These are phyloP conservation scores for Candida tammaniensis DNA, from an alignment of 805 yeast genomes.

Conservation along the genomic window DNA sequence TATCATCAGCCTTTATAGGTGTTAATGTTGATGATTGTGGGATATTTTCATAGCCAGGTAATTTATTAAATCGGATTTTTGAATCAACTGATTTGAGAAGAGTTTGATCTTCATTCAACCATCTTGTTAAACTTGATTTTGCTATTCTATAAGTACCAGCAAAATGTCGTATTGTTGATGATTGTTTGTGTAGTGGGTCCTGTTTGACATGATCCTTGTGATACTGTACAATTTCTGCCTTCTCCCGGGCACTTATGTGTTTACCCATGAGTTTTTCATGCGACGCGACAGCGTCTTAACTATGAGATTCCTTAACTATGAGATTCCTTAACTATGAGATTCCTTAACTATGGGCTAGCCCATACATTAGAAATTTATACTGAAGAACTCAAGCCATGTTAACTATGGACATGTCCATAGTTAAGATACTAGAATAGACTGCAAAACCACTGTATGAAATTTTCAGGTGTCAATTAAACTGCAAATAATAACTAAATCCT, in stretches of 20 bases:
- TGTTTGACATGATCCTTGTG: conserved; percentile 16
- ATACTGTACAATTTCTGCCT: conserved; percentile 17
- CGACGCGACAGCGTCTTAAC: too few species aligned
- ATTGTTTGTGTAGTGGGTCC: conserved; percentile 19
- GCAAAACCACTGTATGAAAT: too few species aligned
- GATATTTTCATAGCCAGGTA: not conserved
- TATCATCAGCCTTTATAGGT: not conserved
- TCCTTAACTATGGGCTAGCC: too few species aligned
- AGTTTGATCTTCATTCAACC: conserved; percentile 14
- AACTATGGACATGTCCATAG: too few species aligned
- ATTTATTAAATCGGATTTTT: not conserved
- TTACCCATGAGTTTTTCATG: conserved; percentile 5
- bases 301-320: too few species aligned
- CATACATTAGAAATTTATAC: too few species aligned
- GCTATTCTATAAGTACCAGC: conserved; percentile 12
- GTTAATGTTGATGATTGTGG: too few species aligned
- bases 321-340: too few species aligned
- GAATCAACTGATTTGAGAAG: conserved; percentile 2
- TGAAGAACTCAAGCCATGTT: too few species aligned
- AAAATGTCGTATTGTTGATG: conserved; percentile 18
- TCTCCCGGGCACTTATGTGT: conserved; percentile 13
- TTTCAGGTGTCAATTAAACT: too few species aligned
- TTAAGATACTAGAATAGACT: too few species aligned
- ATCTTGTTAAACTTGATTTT: conserved; percentile 17
- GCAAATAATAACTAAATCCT: too few species aligned